Evolutionary conservation across 106 monocot species (phyloP).

Genomic region (Dendrobium nobile): DNA sequence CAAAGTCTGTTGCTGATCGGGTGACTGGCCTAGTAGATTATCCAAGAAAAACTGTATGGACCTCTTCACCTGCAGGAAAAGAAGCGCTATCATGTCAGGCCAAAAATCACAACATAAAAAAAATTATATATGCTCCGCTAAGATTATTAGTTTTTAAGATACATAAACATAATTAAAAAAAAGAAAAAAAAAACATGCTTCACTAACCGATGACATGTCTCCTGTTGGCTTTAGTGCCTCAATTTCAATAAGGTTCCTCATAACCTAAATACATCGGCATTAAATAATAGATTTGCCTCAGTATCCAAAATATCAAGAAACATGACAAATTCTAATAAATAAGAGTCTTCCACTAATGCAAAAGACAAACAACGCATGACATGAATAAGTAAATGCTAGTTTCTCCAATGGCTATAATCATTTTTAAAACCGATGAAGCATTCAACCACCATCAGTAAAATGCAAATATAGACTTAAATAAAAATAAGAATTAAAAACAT

Average conservation of each 20-base stretch:
- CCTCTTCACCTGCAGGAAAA: slow-evolving; percentile 63
- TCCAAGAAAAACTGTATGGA: slow-evolving; percentile 91
- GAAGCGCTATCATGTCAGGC: neutral
- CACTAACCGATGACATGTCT: slow-evolving; percentile 82
- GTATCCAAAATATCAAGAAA: neutral
- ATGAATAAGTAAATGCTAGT: neutral
- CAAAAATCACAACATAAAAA: neutral
- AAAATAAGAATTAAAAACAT: neutral
- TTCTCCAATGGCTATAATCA: neutral
- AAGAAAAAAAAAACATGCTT: slow-evolving; percentile 7
- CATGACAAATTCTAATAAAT: neutral
- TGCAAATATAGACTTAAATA: neutral
- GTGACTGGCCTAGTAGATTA: slow-evolving; percentile 69
- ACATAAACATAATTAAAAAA: neutral
- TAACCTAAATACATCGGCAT: slow-evolving; percentile 39
- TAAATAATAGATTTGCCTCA: neutral
- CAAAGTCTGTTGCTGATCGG: slow-evolving; percentile 86
- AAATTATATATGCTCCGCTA: neutral
- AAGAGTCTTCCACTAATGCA: neutral
- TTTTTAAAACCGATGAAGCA: neutral
- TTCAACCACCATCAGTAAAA: neutral
- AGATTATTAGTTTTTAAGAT: slow-evolving; percentile 4
- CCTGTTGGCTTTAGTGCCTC: slow-evolving; percentile 93
- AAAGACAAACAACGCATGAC: neutral
- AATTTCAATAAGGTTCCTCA: slow-evolving; percentile 70